These are phyloP conservation scores for Sarcomyxa edulis DNA, from an alignment of 768 basidiomycete genomes.

Conservation along the genomic window DNA sequence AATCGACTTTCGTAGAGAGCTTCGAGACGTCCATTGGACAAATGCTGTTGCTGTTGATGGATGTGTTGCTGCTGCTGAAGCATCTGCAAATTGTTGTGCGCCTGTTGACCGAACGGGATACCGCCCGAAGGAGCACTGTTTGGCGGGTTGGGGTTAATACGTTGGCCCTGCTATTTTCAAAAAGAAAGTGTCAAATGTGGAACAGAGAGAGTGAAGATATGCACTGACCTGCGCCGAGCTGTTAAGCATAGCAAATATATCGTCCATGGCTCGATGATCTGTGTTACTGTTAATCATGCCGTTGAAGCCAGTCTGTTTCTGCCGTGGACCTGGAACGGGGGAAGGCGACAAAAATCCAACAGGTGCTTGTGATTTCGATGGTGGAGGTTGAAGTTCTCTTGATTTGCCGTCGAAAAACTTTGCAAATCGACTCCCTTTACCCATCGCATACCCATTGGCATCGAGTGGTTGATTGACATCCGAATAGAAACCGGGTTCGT, in stretches of 20 bases:
- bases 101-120: constrained; percentile 25
- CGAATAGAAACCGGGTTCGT: constrained; percentile 9
- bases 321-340: constrained; percentile 40
- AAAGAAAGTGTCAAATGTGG: constrained; percentile 1
- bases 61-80: constrained; percentile 32
- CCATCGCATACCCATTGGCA: constrained; percentile 37
- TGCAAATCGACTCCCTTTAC: constrained; percentile 79
- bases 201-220: constrained; percentile 1
- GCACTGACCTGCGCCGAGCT: constrained; percentile 65
- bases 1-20: constrained; percentile 67
- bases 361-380: constrained; percentile 32
- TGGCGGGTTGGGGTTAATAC: constrained; percentile 17
- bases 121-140: constrained; percentile 18
- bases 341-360: constrained; percentile 39
- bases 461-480: constrained; percentile 13
- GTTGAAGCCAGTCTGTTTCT: constrained; percentile 36
- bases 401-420: constrained; percentile 83
- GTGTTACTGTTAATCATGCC: constrained; percentile 28
- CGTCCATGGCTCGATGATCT: constrained; percentile 67
- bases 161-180: constrained; percentile 21
- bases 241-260: constrained; percentile 76
- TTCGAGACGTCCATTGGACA: constrained; percentile 50
- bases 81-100: constrained; percentile 31
- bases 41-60: constrained; percentile 33
- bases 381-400: constrained; percentile 30